These are phyloP conservation scores for Hanseniaspora thailandica DNA, from an alignment of 805 yeast species.

Conservation along the genomic window DNA sequence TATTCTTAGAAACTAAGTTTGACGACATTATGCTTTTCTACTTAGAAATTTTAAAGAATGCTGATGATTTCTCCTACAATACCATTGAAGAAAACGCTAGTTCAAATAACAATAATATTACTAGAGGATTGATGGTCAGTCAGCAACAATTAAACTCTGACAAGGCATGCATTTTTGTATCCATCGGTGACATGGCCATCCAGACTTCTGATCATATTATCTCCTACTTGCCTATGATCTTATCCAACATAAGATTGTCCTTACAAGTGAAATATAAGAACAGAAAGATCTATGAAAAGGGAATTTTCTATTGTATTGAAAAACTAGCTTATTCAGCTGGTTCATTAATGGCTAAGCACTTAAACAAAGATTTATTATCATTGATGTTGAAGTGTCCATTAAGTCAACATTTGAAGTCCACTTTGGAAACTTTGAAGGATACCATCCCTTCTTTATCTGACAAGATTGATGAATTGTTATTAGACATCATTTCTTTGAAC, in stretches of 20 bases:
- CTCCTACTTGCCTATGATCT: conserved; percentile 76
- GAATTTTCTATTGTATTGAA: conserved; percentile 79
- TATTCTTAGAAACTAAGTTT: conserved; percentile 69
- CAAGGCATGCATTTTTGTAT: conserved; percentile 58
- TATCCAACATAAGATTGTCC: conserved; percentile 73
- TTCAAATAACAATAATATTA: conserved; percentile 2
- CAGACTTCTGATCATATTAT: conserved; percentile 73
- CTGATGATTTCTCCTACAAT: conserved; percentile 29
- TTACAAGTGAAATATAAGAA: conserved; percentile 40
- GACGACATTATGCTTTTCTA: conserved; percentile 70
- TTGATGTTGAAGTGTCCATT: conserved; percentile 72
- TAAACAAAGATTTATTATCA: conserved; percentile 70
- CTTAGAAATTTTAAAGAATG: conserved; percentile 62
- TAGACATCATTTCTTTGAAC: conserved; percentile 60
- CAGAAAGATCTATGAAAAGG: conserved; percentile 67
- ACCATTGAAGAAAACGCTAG: conserved; percentile 15
- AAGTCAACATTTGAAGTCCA: conserved; percentile 69
- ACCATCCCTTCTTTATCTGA: conserved; percentile 72
- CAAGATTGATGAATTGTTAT: conserved; percentile 55
- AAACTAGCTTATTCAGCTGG: conserved; percentile 82
- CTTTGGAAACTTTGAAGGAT: conserved; percentile 52
- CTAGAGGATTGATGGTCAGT: conserved; percentile 11
- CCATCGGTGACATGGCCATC: conserved; percentile 73
- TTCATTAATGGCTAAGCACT: conserved; percentile 79
- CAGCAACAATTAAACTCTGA: conserved; percentile 32